Base-by-base conservation (phyloP, 202 grass and related monocot genomes). In the Setaria viridis region DNA sequence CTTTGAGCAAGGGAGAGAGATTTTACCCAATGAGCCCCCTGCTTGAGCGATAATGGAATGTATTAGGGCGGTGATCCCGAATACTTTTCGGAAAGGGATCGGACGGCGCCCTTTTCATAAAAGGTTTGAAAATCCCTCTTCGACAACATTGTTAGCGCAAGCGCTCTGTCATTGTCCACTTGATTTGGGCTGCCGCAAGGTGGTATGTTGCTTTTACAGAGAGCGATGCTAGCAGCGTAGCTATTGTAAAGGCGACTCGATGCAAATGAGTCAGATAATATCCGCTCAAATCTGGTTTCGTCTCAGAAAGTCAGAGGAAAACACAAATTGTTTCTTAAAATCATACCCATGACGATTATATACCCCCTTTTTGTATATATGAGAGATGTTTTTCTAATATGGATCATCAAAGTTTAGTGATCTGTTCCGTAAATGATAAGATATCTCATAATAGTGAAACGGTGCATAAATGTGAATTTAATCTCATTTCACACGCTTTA, bases 121-220 rank as follows among this genome's bases (percentile, higher is more conserved):
- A 53, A 90, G 79, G 76, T 7, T 57, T 57, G 63, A 25, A 37
- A 85, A 77, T 78, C 64, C 56, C 46, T 8, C 54, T 9, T 46
- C 39, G 83, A 86, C 56, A 86, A 33, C 12, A 34, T 16, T 17
- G 53, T 29, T 68, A 39, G 43, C 7, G 33, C 82, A 55, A 70
- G 3, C 53, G 82, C 16, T 76, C 62, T 29, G 33, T 76, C 46
- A 9, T 46, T 75, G 51, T 75, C 64, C 82, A 59, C 75, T 77
- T 62, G 77, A 76, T 69, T 76, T 30, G 62, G 34, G 63, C 11
- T 68, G 15, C 9, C n/a, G 7, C 6, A 53, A 56, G 62, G 64
- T 60, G 42, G 3, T 16, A 4, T 20, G 62, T 58, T 76, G 54
- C 77, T 76, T 80, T 76, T 62, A 19, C 42, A 0, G 9, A 79